These are phyloP conservation scores for Sporothrix pallida DNA, from an alignment of 2,329 filamentous ascomycete species.

Conservation along the genomic window DNA sequence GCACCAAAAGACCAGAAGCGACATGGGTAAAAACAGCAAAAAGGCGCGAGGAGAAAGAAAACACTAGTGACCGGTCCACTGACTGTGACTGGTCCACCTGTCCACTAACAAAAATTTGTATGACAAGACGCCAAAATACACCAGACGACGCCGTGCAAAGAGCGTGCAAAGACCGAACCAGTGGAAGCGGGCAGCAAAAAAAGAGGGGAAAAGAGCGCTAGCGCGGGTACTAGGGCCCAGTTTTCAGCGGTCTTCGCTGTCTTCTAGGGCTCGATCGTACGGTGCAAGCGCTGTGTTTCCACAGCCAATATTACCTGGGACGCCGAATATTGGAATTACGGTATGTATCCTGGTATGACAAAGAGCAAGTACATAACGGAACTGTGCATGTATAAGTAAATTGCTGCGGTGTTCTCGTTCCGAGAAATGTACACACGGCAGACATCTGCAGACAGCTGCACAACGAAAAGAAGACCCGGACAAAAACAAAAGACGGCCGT, in stretches of 20 bases:
- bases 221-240: conserved; percentile 2
- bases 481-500: not conserved
- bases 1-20: conserved; percentile 7
- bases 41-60: conserved; percentile 3
- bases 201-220: conserved; percentile 15
- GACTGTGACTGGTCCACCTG: not conserved
- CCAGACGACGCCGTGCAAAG: not conserved
- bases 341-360: not conserved
- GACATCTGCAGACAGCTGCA: not conserved
- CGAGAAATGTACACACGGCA: not conserved
- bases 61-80: not conserved
- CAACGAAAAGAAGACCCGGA: not conserved
- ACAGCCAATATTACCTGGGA: not conserved
- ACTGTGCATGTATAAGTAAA: too few relatives aligned
- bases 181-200: not conserved
- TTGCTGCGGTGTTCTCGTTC: not conserved
- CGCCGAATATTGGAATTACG: not conserved
- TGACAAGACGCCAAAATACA: not conserved
- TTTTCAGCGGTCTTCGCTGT: not conserved
- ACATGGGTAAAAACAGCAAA: not conserved
- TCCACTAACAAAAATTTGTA: conserved; percentile 14
- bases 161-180: conserved; percentile 3
- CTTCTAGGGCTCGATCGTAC: not conserved
- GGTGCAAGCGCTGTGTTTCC: conserved; percentile 1
- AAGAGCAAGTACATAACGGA: not conserved